Evolutionary conservation across 345 rosid genomes (phyloP).

Genomic region (Ailanthus altissimus): DNA sequence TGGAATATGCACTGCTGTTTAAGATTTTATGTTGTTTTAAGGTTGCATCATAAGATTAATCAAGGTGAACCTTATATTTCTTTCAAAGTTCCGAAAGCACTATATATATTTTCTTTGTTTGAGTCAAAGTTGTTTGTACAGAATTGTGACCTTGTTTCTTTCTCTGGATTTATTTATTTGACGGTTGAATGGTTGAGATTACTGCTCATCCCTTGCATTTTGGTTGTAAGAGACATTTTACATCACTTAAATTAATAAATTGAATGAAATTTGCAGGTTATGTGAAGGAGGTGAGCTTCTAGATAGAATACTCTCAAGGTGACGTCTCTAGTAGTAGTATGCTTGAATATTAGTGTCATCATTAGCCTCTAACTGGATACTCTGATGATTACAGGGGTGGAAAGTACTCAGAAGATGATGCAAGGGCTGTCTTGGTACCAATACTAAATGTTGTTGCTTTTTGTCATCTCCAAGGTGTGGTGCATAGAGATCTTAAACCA

Average conservation of each 20-base stretch:
- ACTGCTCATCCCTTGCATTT: constrained; percentile 2
- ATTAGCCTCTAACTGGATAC: constrained; percentile 29
- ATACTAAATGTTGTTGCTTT: constrained; percentile 83
- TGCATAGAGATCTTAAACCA: constrained; percentile 95
- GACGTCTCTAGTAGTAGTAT: constrained; percentile 10
- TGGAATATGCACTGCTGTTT: background rate
- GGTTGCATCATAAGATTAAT: background rate
- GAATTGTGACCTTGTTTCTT: background rate
- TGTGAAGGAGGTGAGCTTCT: constrained; percentile 98
- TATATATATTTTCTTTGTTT: background rate
- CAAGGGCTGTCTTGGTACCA: constrained; percentile 79
- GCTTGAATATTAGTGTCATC: background rate
- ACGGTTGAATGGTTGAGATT: background rate
- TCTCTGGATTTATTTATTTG: background rate
- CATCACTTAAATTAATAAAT: constrained; percentile 9
- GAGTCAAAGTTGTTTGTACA: background rate
- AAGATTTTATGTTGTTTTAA: constrained; percentile 14
- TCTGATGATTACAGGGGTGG: constrained; percentile 63
- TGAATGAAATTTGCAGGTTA: constrained; percentile 56
- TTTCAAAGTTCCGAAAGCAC: background rate
- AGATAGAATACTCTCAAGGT: constrained; percentile 90
- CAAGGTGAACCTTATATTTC: constrained; percentile 5
- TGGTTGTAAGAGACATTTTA: constrained; percentile 3
- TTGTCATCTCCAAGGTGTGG: constrained; percentile 97
- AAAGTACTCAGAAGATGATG: constrained; percentile 87